Base-by-base conservation (phyloP, 495 filamentous ascomycete species). In the Aspergillus panamensis region DNA sequence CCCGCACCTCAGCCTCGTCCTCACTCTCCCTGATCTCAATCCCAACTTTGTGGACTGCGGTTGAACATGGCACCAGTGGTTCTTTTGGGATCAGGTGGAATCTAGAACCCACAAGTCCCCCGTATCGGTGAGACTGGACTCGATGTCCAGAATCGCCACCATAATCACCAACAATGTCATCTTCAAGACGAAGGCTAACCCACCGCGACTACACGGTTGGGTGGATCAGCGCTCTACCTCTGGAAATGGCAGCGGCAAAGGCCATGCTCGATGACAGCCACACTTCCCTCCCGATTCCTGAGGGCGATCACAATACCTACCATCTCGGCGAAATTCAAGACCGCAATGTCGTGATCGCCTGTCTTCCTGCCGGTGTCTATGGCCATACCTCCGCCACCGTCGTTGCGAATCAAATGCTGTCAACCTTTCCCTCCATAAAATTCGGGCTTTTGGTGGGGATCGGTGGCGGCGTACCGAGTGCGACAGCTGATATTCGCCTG, bases 361-460 rank as follows among this genome's bases (percentile, higher is more conserved):
- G 71, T 10, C 59, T 74, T 10, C 69, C 56, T 6, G 45, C 62
- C 9, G 61, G 63, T 17, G 56, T 55, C 9, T 65, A 64, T 53
- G 72, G 68, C 4, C 69, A 55, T 9, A 62, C 42, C 4, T 58
- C 61, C 16, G 69, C 71, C n/a, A 48, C 71, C 8, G 56, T 35
- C 2, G 62, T 69, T 4, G 57, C 56, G 3, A 57, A 44, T 19
- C 59, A 71, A 6, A 64, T 71, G 58, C 53, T 50, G n/a, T 51
- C 45, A 0, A 70, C 60, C 3, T 73, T 68, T 52, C 33, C 51
- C 1, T 33, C 47, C 17, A 45, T 73, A 30, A 47, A 55, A 14
- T 67, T 68, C 48, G 62, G 51, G 0, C 32, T 75, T 32, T 61
- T 71, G 62, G 69, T 73, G 3, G 71, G 71, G 19, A 73, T 76